phyloP scores from a whole-genome alignment of 2,329 filamentous ascomycete species.

The Fusarium drepaniforme region DNA sequence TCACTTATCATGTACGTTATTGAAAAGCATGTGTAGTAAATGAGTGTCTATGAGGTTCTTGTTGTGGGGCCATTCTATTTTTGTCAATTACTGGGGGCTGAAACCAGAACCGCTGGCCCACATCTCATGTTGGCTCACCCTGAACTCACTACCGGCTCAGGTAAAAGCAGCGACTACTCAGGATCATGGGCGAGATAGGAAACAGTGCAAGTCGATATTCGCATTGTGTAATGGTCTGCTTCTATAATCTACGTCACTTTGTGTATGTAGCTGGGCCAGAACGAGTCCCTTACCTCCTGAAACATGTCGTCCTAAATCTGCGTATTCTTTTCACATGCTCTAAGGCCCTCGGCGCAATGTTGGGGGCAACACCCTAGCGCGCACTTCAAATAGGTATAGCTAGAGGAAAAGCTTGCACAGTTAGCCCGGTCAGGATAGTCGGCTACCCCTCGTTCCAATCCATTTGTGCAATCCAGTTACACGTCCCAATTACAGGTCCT shows the following conservation, averaged over 20 bases:
- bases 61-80: background rate
- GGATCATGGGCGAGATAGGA: background rate
- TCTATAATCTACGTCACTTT: no score
- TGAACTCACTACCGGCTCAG: background rate
- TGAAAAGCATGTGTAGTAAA: background rate
- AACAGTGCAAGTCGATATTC: background rate
- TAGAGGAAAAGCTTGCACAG: background rate
- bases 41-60: background rate
- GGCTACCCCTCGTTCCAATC: background rate
- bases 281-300: no score
- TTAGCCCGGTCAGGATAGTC: background rate
- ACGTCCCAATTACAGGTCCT: background rate
- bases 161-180: background rate
- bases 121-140: background rate
- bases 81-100: background rate
- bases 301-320: no score
- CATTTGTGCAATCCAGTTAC: background rate
- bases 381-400: background rate
- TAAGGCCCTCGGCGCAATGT: background rate
- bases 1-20: no score
- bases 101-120: background rate
- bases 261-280: no score
- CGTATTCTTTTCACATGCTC: no score
- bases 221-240: background rate
- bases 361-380: background rate